A percentile compares a stretch with the other conserved stretches of the same genome.
Evolutionary conservation across 169 alveolate species (phyloP).

Genomic region (Plasmodium relictum): DNA sequence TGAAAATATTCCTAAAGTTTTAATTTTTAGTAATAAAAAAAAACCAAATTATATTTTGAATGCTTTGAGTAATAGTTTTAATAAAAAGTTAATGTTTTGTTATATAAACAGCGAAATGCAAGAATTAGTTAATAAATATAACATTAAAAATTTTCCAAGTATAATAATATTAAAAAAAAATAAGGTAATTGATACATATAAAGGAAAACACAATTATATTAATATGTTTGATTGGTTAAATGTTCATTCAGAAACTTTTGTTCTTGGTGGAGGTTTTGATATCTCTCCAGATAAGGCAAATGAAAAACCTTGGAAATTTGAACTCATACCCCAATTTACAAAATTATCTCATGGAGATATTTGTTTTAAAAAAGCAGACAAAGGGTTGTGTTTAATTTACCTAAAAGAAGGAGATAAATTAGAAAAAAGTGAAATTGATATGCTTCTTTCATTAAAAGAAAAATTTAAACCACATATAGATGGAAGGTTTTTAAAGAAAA

Average conservation of each 20-base stretch:
- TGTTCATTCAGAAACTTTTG: constrained; percentile 96
- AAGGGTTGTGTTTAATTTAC: constrained; percentile 88
- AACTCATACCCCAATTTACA: constrained; percentile 88
- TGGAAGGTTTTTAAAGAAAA: constrained; percentile 75
- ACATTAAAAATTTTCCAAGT: constrained; percentile 90
- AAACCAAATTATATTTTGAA: constrained; percentile 83
- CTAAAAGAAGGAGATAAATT: constrained; percentile 84
- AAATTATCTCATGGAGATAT: constrained; percentile 89
- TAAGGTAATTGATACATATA: constrained; percentile 88
- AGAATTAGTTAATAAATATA: constrained; percentile 89
- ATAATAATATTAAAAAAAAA: constrained; percentile 89
- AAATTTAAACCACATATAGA: constrained; percentile 87
- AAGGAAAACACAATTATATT: constrained; percentile 92
- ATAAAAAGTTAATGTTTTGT: constrained; percentile 79
- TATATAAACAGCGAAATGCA: constrained; percentile 83
- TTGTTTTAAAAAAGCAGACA: constrained; percentile 88
- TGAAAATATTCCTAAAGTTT: constrained; percentile 86
- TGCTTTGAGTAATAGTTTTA: constrained; percentile 83
- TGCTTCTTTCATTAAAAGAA: constrained; percentile 87
- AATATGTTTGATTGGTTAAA: constrained; percentile 95
- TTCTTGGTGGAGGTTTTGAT: constrained; percentile 94
- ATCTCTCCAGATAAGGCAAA: constrained; percentile 85
- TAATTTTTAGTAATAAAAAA: constrained; percentile 82
- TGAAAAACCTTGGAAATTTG: constrained; percentile 91
- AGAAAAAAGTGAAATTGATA: constrained; percentile 83